Evolutionary conservation across 805 yeast genomes (phyloP).

Genomic region (Lachancea kluyveri): DNA sequence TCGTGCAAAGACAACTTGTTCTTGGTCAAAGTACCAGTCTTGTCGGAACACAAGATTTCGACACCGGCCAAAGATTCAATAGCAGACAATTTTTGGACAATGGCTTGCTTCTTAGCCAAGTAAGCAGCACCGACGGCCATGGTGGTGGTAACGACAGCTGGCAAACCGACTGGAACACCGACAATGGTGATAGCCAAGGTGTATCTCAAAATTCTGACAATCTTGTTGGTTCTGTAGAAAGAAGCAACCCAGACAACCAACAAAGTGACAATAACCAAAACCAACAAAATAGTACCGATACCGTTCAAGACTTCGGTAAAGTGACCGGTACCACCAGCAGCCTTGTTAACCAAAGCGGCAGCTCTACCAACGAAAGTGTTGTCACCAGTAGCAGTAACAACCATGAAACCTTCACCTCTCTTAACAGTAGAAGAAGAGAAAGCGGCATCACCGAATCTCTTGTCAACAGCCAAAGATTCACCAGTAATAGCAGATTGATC

Average conservation of each 20-base stretch:
- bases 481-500: conserved; percentile 98
- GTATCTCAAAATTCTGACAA: conserved; percentile 85
- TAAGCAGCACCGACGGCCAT: conserved; percentile 99
- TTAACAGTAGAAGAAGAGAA: conserved; percentile 93
- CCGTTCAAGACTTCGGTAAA: conserved; percentile 97
- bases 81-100: conserved; percentile 94
- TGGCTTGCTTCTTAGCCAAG: conserved; percentile 94
- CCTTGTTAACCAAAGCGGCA: conserved; percentile 93
- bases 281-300: conserved; percentile 89
- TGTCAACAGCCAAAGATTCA: conserved; percentile 94
- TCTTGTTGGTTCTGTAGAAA: conserved; percentile 87
- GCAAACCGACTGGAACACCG: conserved; percentile 98
- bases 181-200: conserved; percentile 92
- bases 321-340: conserved; percentile 90
- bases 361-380: conserved; percentile 95
- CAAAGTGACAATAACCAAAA: conserved; percentile 80
- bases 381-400: conserved; percentile 94
- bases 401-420: conserved; percentile 92
- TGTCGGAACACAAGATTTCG: conserved; percentile 95
- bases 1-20: conserved; percentile 93
- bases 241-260: conserved; percentile 87
- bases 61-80: conserved; percentile 97
- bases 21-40: conserved; percentile 97
- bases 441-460: conserved; percentile 77
- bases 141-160: conserved; percentile 97